Conservation (phyloP, 257 asterid genomes). For the Fraxinus pennsylvanica region DNA sequence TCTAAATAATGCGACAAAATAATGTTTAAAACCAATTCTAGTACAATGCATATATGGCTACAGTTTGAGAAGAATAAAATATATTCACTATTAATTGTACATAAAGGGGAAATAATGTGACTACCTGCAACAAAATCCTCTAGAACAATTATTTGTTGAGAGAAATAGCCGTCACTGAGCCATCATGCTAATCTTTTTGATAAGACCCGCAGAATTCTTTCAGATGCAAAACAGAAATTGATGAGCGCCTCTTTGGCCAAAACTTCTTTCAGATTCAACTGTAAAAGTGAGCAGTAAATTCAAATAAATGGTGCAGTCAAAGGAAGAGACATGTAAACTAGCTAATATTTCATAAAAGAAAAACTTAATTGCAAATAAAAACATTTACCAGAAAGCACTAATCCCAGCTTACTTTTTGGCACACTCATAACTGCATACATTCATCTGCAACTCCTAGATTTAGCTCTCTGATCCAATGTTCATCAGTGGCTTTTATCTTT, state of each 20-base stretch:
- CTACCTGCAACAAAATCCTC: constrained; percentile 26
- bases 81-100: not conserved
- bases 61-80: constrained; percentile 17
- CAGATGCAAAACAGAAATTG: not conserved
- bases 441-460: constrained; percentile 13
- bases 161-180: constrained; percentile 14
- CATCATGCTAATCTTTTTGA: not conserved
- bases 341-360: constrained; percentile 12
- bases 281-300: constrained; percentile 18
- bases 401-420: constrained; percentile 12
- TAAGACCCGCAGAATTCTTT: constrained; percentile 16
- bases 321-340: constrained; percentile 20
- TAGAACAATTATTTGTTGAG: constrained; percentile 3
- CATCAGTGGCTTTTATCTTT: not conserved
- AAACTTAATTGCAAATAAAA: constrained; percentile 18
- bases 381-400: constrained; percentile 10
- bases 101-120: constrained; percentile 5
- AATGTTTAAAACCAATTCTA: not conserved
- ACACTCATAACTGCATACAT: constrained; percentile 5
- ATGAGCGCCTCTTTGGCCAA: not conserved
- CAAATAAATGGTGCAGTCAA: constrained; percentile 24
- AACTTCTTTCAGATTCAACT: constrained; percentile 22
- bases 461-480: not conserved
- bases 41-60: not conserved
- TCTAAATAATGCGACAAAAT: not conserved